Evolutionary conservation across 1,284 basidiomycete species (phyloP), one percentile per base, ranked within the genome.

Genomic region (Coniophora puteana): DNA sequence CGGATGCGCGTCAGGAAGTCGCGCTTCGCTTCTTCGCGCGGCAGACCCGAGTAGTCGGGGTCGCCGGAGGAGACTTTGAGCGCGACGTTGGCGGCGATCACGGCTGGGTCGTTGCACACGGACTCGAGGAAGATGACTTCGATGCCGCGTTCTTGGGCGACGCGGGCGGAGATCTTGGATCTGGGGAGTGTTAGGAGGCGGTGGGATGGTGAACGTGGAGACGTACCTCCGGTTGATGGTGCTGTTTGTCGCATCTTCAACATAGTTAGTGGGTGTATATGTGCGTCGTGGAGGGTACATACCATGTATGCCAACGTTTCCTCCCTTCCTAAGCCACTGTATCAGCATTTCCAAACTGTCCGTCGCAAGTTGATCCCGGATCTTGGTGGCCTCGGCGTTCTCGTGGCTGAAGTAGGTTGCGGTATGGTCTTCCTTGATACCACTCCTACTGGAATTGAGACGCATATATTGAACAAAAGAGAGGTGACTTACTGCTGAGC

Each of bases 221-320:
- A 51, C 61, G 51, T 48, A 81, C 80, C 93, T 78, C 44, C 95
- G 75, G 43, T 68, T 73, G 27, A 69, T 72, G 1, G 93, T 94
- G 54, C 89, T 94, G 61, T 98, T 98, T 8, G 94, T 98, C 1
- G 94, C 94, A 64, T 97, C 90, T 93, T 45, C 24, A 35, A 16
- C 10, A 18, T 24, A 8, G 23, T 28, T 51, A 43, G 50, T 53
- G 20, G 3, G 14, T 38, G 36, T 42, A 23, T 47, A 46, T 24
- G 48, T 48, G 25, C 47, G 50, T 34, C 13, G 40, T 40, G 8
- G 3, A n/a, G 22, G 11, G 34, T 27, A 18, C 25, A 40, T 53
- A 91, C 92, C 95, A 64, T 97, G 95, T 52, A 99, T 98, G 7
- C 93, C 96, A 24, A 99, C 95, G 58, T 99, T 99, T 1, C 96